These are phyloP conservation scores for Picea sitchensis DNA, from an alignment of 75 land plant genomes.

Conservation along the genomic window DNA sequence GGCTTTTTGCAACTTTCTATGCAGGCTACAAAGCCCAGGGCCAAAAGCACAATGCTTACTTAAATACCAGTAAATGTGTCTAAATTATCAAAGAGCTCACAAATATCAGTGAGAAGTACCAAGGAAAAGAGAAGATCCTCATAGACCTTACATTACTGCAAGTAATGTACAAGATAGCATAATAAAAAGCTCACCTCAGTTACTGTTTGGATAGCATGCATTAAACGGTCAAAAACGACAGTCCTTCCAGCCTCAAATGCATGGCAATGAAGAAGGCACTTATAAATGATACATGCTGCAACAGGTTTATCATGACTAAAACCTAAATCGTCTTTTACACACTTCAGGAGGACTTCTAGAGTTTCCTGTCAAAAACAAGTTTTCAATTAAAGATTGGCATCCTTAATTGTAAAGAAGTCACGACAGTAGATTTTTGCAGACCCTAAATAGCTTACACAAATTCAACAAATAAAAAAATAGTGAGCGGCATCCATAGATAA, in stretches of 20 bases:
- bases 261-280: slow-evolving; percentile 79
- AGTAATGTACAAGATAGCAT: neutral
- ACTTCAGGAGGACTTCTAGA: slow-evolving; percentile 65
- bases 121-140: no score
- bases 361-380: slow-evolving; percentile 59
- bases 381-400: neutral
- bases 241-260: slow-evolving; percentile 95
- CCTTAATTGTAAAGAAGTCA: neutral
- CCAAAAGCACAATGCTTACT: no score
- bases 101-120: no score
- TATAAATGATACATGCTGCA: slow-evolving; percentile 87
- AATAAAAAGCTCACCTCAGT: slow-evolving; percentile 52
- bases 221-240: slow-evolving; percentile 71
- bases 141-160: no score
- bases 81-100: no score
- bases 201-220: slow-evolving; percentile 72
- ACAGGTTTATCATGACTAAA: slow-evolving; percentile 80
- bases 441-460: neutral
- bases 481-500: neutral
- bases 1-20: no score
- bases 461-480: neutral
- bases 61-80: no score
- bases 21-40: no score
- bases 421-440: neutral
- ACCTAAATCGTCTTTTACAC: slow-evolving; percentile 82